Percentiles rank a stretch among this genome's conserved stretches.
phyloP scores from a whole-genome alignment of 345 rosid species.

The Pugionium cornutum region DNA sequence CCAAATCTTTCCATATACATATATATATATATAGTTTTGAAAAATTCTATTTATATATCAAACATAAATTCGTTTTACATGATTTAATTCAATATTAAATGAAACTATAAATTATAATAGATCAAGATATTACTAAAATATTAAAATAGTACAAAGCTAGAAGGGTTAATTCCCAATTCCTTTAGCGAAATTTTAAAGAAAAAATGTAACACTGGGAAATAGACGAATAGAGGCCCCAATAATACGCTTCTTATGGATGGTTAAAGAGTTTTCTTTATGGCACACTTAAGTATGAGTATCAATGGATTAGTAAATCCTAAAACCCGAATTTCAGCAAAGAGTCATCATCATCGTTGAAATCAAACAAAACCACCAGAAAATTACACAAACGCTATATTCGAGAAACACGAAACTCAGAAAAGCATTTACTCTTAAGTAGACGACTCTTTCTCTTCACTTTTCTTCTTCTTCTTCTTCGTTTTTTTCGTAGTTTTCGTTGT shows the following conservation, averaged over 20 bases:
- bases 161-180: too few species aligned
- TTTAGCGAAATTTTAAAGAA: too few species aligned
- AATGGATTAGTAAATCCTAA: neutral
- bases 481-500: neutral
- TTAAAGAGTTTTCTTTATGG: neutral
- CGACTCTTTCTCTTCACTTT: neutral
- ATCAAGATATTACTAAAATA: too few species aligned
- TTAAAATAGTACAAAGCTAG: too few species aligned
- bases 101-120: too few species aligned
- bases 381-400: neutral
- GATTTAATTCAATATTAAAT: too few species aligned
- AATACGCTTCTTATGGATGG: neutral
- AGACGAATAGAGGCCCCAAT: neutral
- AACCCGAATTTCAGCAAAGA: too few species aligned
- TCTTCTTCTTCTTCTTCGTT: slow-evolving; percentile 23
- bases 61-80: too few species aligned
- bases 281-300: neutral
- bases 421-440: too few species aligned
- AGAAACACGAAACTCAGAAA: neutral
- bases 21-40: too few species aligned
- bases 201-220: neutral
- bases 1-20: too few species aligned
- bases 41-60: too few species aligned
- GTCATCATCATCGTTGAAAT: neutral
- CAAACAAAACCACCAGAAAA: neutral